Evolutionary conservation across 768 basidiomycete species (phyloP), one percentile per base, ranked within the genome.

Genomic region (Lactarius deliciosus): DNA sequence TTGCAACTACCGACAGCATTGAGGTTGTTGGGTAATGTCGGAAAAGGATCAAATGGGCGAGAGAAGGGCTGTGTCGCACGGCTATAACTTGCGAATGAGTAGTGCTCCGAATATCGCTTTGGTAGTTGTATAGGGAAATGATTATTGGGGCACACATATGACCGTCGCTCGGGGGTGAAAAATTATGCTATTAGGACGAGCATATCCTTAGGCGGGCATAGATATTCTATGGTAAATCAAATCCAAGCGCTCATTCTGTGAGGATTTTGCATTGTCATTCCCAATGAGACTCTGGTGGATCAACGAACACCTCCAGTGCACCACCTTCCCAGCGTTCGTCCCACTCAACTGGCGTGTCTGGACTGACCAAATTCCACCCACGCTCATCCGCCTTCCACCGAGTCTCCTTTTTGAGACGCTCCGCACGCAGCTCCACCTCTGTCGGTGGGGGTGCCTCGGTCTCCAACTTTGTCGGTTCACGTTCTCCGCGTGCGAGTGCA

Each of bases 401-500:
- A 71, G 86, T 75, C 78, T 98, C 96, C 78, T 95, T 96, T 77
- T 90, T 89, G 75, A 94, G 75, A 70, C 96, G 81, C 77, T 98
- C 94, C 45, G 89, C 89, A 55, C 90, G 85, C 64, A 98, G 80
- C 74, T 97, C 92, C 25, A 92, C 89, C 77, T 98, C 94, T 1
- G 90, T 94, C 34, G 86, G 87, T 4, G 94, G 92, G 2, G 93
- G 92, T 71, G 89, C 83, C 16, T 81, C 81, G 54, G 76, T 72
- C 76, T 98, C 96, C 66, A 90, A 91, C 73, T 90, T 91, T 16
- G 94, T 96, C n/a, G 89, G 86, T 71, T 94, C 89, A 15, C 94
- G 83, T 36, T 82, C 84, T 2, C 92, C 87, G 9, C 84, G 82
- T 9, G 89, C 85, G 16, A 97, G 82, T 57, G 85, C 88, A 22